Evolutionary conservation across 2,329 filamentous ascomycete species (phyloP), one percentile per base, ranked within the genome.

Genomic region (Exophiala lecanii-corni): DNA sequence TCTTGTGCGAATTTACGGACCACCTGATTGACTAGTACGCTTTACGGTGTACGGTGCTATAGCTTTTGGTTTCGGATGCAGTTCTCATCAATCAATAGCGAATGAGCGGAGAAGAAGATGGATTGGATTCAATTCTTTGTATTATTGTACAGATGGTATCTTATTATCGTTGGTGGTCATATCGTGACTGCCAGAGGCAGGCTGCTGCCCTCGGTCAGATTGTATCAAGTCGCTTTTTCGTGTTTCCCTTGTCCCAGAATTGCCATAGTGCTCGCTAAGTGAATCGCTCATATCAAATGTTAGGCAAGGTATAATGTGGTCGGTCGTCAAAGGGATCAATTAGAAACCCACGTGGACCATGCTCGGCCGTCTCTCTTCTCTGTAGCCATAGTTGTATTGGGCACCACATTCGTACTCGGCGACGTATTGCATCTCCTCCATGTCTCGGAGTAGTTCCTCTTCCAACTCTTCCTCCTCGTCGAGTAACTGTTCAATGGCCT

Each of bases 401-500:
- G 45, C 39, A 10, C 9, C 23, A 36, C 45, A 43, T 7, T 31
- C 45, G 36, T 43, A 50, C 9, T 40, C 25, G 18, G 36, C 37
- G 16, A 20, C 32, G 33, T 41, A 39, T 20, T 48, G 44, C 15
- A 37, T 26, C 6, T 51, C 43, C 25, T 43, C 25, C n/a, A 51
- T 36, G n/a, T 51, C 43, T 28, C 35, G 26, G 32, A 51, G 45
- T 1, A 51, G 40, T 13, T 39, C 45, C 30, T 51, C 48, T 26
- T 56, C 54, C 15, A 56, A 40, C 4, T 51, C 47, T 16, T 46
- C 46, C 47, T 56, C 54, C 35, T 53, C 45, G 23, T 53, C 47
- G 31, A 56, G 52, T 7, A 56, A 43, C 23, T 56, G 43, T 30
- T 51, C 40, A n/a, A 56, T 41, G 1, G 53, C 43, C 2, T 30